phyloP scores from a whole-genome alignment of 2,329 filamentous ascomycete genomes.

The Aspergillus ochraceus region DNA sequence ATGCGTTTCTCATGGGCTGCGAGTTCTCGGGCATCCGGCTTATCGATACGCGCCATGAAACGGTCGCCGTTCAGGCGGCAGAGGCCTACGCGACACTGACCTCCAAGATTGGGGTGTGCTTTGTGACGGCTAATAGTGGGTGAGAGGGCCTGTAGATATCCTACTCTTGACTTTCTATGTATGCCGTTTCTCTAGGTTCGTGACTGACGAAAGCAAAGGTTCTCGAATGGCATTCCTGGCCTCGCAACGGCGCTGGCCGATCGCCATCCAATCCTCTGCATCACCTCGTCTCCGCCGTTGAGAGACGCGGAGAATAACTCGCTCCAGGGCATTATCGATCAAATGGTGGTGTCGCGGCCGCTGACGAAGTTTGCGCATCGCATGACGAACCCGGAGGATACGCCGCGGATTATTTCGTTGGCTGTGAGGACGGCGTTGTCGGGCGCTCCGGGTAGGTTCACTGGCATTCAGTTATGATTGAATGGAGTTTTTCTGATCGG shows the following conservation, averaged over 20 bases:
- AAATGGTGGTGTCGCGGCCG: constrained; percentile 45
- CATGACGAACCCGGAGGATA: constrained; percentile 46
- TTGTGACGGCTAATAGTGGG: constrained; percentile 52
- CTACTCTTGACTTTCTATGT: neutral
- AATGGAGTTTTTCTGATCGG: constrained; percentile 18
- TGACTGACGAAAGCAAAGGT: constrained; percentile 27
- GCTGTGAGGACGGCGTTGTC: constrained; percentile 42
- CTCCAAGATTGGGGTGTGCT: constrained; percentile 47
- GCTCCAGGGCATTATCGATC: constrained; percentile 50
- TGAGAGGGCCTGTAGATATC: constrained; percentile 19
- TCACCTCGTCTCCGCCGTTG: constrained; percentile 47
- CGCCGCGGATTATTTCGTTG: constrained; percentile 46
- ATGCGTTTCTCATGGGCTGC: constrained; percentile 50
- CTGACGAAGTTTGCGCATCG: constrained; percentile 50
- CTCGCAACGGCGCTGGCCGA: constrained; percentile 49
- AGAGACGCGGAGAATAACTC: constrained; percentile 49
- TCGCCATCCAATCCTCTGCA: constrained; percentile 45
- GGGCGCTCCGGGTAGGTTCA: constrained; percentile 43
- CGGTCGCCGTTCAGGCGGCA: constrained; percentile 50
- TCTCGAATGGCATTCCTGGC: constrained; percentile 48
- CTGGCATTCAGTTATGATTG: constrained; percentile 9
- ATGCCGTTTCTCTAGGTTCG: neutral
- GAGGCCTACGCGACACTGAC: constrained; percentile 48
- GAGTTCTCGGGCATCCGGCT: constrained; percentile 42
- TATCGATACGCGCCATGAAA: constrained; percentile 50